Percentiles rank a stretch among this genome's conserved stretches.
These are phyloP conservation scores for Dunaliella sp. DNA, from an alignment of 139 green algal genomes.

Conservation along the genomic window DNA sequence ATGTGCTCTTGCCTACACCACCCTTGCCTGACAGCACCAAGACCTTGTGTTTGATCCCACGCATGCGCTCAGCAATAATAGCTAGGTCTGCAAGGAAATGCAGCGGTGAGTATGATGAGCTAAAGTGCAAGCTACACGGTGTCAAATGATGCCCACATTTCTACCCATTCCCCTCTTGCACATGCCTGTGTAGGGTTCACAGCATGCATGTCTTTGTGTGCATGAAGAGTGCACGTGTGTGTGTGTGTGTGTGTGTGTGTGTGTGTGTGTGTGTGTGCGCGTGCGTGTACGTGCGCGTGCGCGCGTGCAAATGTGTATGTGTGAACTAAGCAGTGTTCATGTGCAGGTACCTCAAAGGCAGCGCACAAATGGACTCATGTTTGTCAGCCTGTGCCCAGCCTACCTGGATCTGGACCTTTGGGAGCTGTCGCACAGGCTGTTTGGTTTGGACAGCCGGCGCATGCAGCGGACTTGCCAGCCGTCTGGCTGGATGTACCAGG, in stretches of 20 bases:
- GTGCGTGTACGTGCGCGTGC: neutral
- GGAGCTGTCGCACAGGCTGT: constrained; percentile 79
- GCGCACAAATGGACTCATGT: too few relatives aligned
- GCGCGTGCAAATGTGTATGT: neutral
- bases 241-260: neutral
- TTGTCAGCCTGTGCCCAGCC: too few relatives aligned
- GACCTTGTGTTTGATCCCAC: constrained; percentile 81
- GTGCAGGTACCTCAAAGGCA: too few relatives aligned
- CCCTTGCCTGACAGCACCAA: constrained; percentile 97
- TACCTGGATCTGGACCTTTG: constrained; percentile 82
- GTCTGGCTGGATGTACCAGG: constrained; percentile 71
- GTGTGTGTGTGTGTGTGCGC: neutral
- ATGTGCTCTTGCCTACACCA: constrained; percentile 96
- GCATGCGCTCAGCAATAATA: constrained; percentile 75
- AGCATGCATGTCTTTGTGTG: too few relatives aligned
- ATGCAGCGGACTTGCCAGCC: constrained; percentile 80
- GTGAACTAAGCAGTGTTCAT: too few relatives aligned
- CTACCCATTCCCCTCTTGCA: too few relatives aligned
- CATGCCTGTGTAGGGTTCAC: too few relatives aligned
- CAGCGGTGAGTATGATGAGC: too few relatives aligned
- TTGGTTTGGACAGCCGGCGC: constrained; percentile 94
- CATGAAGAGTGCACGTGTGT: neutral
- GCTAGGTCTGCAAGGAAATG: constrained; percentile 75
- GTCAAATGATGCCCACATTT: too few relatives aligned
- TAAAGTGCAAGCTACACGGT: too few relatives aligned